These are phyloP conservation scores for Fusarium succisae DNA, from an alignment of 2,329 filamentous ascomycete species.

Conservation along the genomic window DNA sequence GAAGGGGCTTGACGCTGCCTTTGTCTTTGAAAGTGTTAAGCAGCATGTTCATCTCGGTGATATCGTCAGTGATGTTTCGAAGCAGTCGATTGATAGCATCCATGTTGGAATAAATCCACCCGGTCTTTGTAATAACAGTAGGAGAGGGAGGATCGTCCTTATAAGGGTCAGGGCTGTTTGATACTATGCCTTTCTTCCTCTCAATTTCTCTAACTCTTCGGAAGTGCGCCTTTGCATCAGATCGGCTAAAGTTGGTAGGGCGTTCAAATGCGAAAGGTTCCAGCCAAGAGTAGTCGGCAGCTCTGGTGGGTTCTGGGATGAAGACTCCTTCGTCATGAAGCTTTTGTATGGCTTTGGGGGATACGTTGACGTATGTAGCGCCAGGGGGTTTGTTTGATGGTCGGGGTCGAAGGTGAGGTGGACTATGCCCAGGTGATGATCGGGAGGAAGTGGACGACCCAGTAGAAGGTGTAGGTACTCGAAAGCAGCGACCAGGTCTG, in stretches of 20 bases:
- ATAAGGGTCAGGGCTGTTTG: neutral
- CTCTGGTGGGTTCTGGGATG: constrained; percentile 5
- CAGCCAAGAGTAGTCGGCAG: neutral
- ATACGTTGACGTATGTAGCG: constrained; percentile 22
- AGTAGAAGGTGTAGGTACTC: constrained; percentile 3
- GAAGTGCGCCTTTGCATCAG: neutral
- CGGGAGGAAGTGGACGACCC: neutral
- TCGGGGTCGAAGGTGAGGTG: neutral
- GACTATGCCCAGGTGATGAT: neutral
- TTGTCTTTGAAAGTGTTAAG: neutral
- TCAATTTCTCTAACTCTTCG: neutral
- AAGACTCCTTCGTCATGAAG: constrained; percentile 1
- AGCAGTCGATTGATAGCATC: constrained; percentile 12
- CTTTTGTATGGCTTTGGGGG: constrained; percentile 21
- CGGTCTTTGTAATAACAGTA: neutral
- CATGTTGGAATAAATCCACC: constrained; percentile 10
- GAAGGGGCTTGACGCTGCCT: neutral
- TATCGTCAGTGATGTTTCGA: neutral
- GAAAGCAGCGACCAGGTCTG: neutral
- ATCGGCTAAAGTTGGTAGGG: neutral
- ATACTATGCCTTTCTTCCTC: neutral
- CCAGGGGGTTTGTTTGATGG: constrained; percentile 15
- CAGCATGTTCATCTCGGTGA: neutral
- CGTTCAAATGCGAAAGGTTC: neutral
- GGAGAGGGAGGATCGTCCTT: neutral